Evolutionary conservation across 2,329 filamentous ascomycete species (phyloP).

Genomic region (Coniochaeta sp.): DNA sequence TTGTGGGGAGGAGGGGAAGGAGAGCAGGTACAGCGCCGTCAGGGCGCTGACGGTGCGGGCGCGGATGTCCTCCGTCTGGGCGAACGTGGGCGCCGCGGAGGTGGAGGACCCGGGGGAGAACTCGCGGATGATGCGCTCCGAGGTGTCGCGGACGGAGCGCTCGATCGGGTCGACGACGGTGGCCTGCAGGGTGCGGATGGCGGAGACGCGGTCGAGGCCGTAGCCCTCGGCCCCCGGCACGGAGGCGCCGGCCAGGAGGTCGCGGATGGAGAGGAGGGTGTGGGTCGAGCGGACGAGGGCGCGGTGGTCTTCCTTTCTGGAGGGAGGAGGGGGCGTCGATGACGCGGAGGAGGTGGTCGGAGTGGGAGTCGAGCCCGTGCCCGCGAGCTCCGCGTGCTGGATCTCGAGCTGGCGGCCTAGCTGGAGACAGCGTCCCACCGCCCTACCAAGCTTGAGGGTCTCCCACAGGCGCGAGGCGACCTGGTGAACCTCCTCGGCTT

Average conservation of each 20-base stretch:
- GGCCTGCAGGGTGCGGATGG: conserved; percentile 60
- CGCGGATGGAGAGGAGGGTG: conserved; percentile 68
- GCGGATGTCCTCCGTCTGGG: conserved; percentile 67
- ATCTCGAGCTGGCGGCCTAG: conserved; percentile 80
- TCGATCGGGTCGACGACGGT: conserved; percentile 67
- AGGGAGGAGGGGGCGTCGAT: conserved; percentile 19
- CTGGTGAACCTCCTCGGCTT: conserved; percentile 73
- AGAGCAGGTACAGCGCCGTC: conserved; percentile 72
- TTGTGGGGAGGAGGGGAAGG: conserved; percentile 69
- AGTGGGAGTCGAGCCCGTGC: conserved; percentile 28
- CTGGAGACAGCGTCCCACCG: conserved; percentile 71
- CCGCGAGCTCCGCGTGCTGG: conserved; percentile 64
- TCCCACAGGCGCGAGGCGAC: conserved; percentile 75
- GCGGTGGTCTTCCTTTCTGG: conserved; percentile 60
- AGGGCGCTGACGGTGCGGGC: conserved; percentile 67
- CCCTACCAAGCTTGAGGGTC: conserved; percentile 68
- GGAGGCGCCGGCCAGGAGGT: conserved; percentile 57
- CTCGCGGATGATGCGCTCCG: conserved; percentile 74
- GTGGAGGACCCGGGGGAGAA: conserved; percentile 62
- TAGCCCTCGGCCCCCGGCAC: conserved; percentile 67
- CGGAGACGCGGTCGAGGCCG: conserved; percentile 66
- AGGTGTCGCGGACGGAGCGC: conserved; percentile 60
- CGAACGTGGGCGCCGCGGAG: conserved; percentile 45
- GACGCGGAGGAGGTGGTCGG: conserved; percentile 23
- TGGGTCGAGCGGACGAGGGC: conserved; percentile 77